These are phyloP conservation scores for Hordeum pubiflorum DNA, from an alignment of 202 grass and related monocot species.

Conservation along the genomic window DNA sequence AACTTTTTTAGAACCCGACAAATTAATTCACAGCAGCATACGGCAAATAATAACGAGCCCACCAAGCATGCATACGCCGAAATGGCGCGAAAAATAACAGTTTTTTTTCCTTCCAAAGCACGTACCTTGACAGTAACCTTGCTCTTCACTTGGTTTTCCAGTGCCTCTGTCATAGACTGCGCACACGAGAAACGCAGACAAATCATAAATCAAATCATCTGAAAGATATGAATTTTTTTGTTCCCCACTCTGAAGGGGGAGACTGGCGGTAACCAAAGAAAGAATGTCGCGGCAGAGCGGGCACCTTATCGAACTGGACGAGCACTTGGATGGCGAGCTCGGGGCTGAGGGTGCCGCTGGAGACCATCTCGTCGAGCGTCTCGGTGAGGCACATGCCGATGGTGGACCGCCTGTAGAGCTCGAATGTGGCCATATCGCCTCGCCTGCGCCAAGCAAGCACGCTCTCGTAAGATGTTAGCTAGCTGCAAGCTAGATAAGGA, in stretches of 20 bases:
- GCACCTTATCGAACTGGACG: conserved; percentile 92
- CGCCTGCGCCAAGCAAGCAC: neutral
- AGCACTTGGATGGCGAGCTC: conserved; percentile 96
- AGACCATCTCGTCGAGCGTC: conserved; percentile 94
- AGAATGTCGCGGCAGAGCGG: too few relatives aligned
- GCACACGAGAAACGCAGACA: neutral
- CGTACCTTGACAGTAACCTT: conserved; percentile 79
- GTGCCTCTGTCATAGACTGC: conserved; percentile 83
- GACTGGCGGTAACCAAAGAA: neutral
- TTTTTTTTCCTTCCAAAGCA: neutral
- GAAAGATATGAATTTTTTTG: neutral
- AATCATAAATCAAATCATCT: neutral
- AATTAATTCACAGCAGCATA: neutral
- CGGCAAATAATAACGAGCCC: neutral
- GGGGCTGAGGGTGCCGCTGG: conserved; percentile 74
- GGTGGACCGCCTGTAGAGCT: conserved; percentile 77
- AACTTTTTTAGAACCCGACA: neutral
- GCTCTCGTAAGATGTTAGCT: too few relatives aligned
- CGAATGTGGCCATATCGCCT: conserved; percentile 68
- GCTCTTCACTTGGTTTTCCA: conserved; percentile 96
- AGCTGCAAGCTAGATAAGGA: too few relatives aligned
- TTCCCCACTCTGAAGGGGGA: neutral
- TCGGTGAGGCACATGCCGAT: conserved; percentile 93
- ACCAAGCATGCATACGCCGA: neutral
- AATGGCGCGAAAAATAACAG: neutral